Evolutionary conservation across 768 basidiomycete genomes (phyloP), one percentile per base, ranked within the genome.

Genomic region (Hortiboletus flavorubellus): DNA sequence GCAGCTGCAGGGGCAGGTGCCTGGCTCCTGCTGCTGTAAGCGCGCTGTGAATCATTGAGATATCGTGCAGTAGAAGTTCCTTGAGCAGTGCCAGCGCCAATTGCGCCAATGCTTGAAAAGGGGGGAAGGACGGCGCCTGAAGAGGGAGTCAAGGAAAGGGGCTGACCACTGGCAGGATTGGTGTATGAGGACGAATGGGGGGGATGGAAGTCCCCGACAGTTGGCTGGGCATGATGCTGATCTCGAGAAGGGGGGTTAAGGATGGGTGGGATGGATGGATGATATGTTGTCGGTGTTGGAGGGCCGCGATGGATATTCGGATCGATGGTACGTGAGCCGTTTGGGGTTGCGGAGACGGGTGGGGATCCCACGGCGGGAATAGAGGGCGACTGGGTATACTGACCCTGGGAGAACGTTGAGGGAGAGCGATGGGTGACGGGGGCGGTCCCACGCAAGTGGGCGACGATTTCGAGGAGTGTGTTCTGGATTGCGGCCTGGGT

Each of bases 381-480:
- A 54, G 78, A 83, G 10, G 89, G 89, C 2, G 89, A 90, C 38
- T 80, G 83, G 40, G 85, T 79, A 49, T 81, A 84, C 4, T 78
- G 72, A 75, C 63, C 57, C 41, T 72, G 73, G 15, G 72, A 72
- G 48, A 72, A 87, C 5, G 77, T 66, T 11, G 87, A 84, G 3
- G 88, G 88, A 15, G 89, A 90, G 61, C 87, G 83, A 47, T 78
- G 76, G 46, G 67, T 60, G 43, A 78, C 69, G 4, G 78, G 71
- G 29, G 65, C 66, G 18, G 78, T 78, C 58, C 75, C 77, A n/a
- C 91, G 87, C 39, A 97, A 72, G 60, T 91, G 86, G 16, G 82
- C 76, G 49, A 90, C 84, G 55, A 98, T 81, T 65, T 96, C 94
- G 49, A 84, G 75, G 11, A 98, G 78, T 0, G 84, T 88, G 61